Base-by-base conservation (phyloP, 2,329 filamentous ascomycete species). In the Diplocarpon mali region DNA sequence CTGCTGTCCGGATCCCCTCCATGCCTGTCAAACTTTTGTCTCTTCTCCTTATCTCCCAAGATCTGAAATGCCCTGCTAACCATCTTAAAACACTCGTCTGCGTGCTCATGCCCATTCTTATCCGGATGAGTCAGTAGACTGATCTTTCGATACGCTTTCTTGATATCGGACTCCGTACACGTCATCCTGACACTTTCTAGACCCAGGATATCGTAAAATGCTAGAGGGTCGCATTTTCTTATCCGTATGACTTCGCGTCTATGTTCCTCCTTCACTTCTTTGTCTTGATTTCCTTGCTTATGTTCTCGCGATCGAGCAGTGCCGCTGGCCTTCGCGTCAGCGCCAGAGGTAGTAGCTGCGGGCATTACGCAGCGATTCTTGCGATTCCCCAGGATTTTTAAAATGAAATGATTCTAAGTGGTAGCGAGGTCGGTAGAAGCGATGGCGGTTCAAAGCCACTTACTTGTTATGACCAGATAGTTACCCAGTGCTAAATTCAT, bases 11-110 rank as follows among this genome's bases (percentile, higher is more conserved):
- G 92, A 62, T 98, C 92, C 16, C 85, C 88, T 46, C 92, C 92
- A 65, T 83, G 93, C 51, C 78, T 77, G 65, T 98, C 92, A 62
- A 75, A 98, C 64, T 85, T 87, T 13, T 83, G 73, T 61, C 87
- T 83, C 77, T 96, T 96, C 53, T 96, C 90, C 60, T 87, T 76
- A 64, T 98, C 92, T 50, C 87, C 90, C 39, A 98, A 71, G 42
- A 96, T 79, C 57, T 93, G 85, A 64, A 98, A 98, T 13, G 92
- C 92, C 57, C 87, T 76, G 59, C 86, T 85, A 17, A 98, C 88
- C 85, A 95, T 85, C 71, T 98, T 98, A 70, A 98, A 98, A 28
- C 92, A 92, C 69, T 98, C 92, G 63, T 95, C 92, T 44, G 92
- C 90, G 48, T 93, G 80, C 31, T 90, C 82, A 64, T 95, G 89